Base-by-base conservation (phyloP, 2,329 filamentous ascomycete species). In the Pseudogymnoascus sp. region DNA sequence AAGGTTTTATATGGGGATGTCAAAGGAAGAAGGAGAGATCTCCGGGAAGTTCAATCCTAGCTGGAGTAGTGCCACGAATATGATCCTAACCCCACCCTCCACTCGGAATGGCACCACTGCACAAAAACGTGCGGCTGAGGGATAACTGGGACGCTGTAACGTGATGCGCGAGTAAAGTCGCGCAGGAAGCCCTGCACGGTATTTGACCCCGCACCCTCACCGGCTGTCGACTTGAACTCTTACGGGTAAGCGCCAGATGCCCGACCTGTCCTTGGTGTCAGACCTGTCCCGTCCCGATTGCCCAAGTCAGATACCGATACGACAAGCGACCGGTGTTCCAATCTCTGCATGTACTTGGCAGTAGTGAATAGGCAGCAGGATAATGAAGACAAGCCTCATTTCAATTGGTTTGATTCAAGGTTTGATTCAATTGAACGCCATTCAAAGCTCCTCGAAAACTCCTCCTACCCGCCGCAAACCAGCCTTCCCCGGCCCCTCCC, bases 1-100 rank as follows among this genome's bases (percentile, higher is more conserved):
- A 54, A 54, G 43, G 43, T 16, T 22, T 54, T 54, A 54, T 54
- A 54, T 54, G 43, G 43, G 43, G 25, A 54, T 32, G 7, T 54
- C 22, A 25, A 50, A 50, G 22, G 25, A 12, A 54, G 43, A 32
- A 20, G 14, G 9, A 32, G 43, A 30, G 43, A 54, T 54, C 25
- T n/a, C 25, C 25, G 16, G 25, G 30, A 32, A 54, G 25, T 18
- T 5, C 43, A 32, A 54, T 54, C 25, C 43, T 28, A 22, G 6
- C 11, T 8, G 39, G 22, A 4, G 18, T 18, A 43, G 11, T 20
- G 41, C 25, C 7, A 47, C 41, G 22, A 28, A 28, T 14, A n/a
- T 6, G 5, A 8, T 18, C n/a, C 30, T 32, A 25, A 25, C 22
- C 30, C 30, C 14, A 18, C n/a, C 6, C 25, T 18, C 25, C 43